These are phyloP conservation scores for Paecilomyces dactylethromorphus DNA, from an alignment of 2,329 filamentous ascomycete species.

Conservation along the genomic window DNA sequence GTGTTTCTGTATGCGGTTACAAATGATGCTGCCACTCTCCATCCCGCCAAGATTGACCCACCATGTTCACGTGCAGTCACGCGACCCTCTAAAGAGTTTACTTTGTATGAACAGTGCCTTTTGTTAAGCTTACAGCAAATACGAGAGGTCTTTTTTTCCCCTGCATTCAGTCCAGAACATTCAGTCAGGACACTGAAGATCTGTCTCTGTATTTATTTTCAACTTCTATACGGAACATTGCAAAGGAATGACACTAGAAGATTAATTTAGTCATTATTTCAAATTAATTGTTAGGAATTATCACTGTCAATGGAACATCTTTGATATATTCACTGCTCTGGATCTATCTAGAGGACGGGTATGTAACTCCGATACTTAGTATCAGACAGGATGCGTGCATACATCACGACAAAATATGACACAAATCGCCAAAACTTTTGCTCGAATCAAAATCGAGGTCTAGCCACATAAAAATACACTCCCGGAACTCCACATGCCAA, in stretches of 20 bases:
- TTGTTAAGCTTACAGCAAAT: background rate
- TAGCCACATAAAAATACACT: background rate
- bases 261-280: background rate
- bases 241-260: no score
- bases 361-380: background rate
- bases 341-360: background rate
- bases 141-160: no score
- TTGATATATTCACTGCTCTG: background rate
- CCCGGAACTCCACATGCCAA: conserved; percentile 3
- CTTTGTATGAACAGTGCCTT: background rate
- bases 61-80: background rate
- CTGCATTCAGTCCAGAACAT: no score
- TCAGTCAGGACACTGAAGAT: no score
- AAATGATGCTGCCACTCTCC: background rate
- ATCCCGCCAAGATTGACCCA: background rate
- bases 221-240: no score
- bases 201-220: no score
- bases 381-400: background rate
- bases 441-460: background rate
- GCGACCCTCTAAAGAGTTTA: background rate
- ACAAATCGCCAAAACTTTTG: background rate
- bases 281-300: background rate
- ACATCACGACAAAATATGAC: background rate
- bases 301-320: background rate
- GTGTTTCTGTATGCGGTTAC: conserved; percentile 1